Conservation (phyloP, 2,329 filamentous ascomycete genomes). For the Orbilia ellipsospora region DNA sequence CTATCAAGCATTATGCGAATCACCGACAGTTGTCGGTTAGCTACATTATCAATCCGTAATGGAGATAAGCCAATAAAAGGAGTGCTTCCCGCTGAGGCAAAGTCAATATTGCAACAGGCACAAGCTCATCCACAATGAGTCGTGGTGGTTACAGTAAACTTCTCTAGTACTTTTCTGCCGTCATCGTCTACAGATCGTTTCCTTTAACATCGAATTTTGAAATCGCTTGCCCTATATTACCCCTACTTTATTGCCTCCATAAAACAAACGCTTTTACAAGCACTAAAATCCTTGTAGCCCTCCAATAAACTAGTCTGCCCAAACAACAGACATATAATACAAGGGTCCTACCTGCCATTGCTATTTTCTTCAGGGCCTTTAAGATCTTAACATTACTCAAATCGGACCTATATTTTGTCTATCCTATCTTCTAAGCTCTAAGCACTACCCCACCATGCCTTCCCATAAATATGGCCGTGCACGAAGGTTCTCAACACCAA, state of each 20-base stretch:
- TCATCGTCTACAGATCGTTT: slow-evolving; percentile 5
- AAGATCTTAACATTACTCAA: background rate
- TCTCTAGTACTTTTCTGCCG: background rate
- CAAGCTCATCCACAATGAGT: background rate
- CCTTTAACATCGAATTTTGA: slow-evolving; percentile 1
- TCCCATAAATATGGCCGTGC: background rate
- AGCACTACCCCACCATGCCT: slow-evolving; percentile 8
- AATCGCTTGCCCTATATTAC: slow-evolving; percentile 6
- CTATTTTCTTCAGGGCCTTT: background rate
- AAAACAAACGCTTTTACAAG: background rate
- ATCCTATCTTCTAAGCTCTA: background rate
- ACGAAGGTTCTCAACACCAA: slow-evolving; percentile 4
- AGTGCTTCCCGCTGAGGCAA: background rate
- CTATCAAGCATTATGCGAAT: slow-evolving; percentile 13
- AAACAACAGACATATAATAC: no score
- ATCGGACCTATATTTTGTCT: background rate
- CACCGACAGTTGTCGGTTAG: slow-evolving; percentile 12
- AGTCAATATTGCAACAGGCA: background rate
- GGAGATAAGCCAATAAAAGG: slow-evolving; percentile 24
- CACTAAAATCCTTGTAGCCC: no score
- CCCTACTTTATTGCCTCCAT: slow-evolving; percentile 1
- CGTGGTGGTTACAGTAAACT: background rate
- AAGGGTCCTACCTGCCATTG: background rate
- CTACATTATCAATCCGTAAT: slow-evolving; percentile 4
- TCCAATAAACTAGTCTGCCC: no score